phyloP scores from a whole-genome alignment of 495 filamentous ascomycete genomes.

The Xylaria castorea region DNA sequence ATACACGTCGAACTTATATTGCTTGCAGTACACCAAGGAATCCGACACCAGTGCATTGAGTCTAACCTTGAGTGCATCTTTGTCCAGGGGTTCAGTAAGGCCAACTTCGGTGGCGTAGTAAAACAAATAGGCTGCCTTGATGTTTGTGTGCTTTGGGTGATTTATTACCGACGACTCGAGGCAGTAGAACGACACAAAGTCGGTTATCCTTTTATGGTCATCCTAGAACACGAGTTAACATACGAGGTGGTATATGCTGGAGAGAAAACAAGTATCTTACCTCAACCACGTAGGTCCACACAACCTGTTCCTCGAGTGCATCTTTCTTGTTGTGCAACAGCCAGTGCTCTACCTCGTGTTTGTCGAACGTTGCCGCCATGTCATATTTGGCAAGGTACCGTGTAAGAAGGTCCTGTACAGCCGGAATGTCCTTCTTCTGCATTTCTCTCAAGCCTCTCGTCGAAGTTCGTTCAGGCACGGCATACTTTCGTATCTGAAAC shows the following conservation, averaged over 20 bases:
- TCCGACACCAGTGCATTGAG: conserved; percentile 82
- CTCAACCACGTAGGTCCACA: conserved; percentile 94
- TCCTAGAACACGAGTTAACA: conserved; percentile 41
- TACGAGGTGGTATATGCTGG: not conserved
- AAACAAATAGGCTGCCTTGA: conserved; percentile 91
- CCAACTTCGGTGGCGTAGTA: conserved; percentile 92
- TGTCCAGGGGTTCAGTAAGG: conserved; percentile 62
- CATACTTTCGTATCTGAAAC: conserved; percentile 80
- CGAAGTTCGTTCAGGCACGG: conserved; percentile 71
- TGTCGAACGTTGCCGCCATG: conserved; percentile 80
- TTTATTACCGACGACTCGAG: conserved; percentile 92
- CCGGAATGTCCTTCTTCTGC: conserved; percentile 80
- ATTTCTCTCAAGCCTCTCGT: conserved; percentile 79
- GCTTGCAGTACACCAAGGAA: conserved; percentile 86
- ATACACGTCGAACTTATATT: conserved; percentile 91
- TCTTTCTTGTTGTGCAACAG: conserved; percentile 69
- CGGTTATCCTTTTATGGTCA: conserved; percentile 76
- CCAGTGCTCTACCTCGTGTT: conserved; percentile 87
- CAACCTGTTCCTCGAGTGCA: conserved; percentile 72
- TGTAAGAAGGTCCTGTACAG: conserved; percentile 74
- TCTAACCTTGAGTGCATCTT: conserved; percentile 68
- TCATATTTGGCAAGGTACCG: conserved; percentile 81
- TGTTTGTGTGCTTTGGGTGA: conserved; percentile 72
- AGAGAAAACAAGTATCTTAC: conserved; percentile 42
- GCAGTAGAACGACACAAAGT: conserved; percentile 95